Base-by-base conservation (phyloP, 441 rosid genomes). In the Croton laevigatus region DNA sequence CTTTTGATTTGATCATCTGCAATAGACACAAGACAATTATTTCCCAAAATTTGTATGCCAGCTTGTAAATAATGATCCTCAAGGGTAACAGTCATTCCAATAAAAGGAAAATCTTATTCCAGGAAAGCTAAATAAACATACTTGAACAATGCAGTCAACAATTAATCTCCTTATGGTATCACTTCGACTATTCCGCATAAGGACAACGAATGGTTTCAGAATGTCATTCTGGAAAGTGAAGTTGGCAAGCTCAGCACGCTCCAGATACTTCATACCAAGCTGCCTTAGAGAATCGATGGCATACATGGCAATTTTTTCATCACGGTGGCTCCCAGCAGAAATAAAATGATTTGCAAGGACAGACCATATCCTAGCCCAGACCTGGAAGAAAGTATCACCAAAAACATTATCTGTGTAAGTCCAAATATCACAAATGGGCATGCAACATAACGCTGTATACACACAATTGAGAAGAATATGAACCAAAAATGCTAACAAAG, bases 311-410 rank as follows among this genome's bases (percentile, higher is more conserved):
- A 96, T 89, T 86, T 96, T 93, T 85, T 93, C 94, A 79, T 96
- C 99, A 59, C 70, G 93, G 80, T 96, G 98, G 82, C 98, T 93
- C 71, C 99, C 99, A 65, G 99, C 99, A 79, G 94, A 78, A 77
- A 96, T 93, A 74, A 96, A 96, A 94, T 96, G 99, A 77, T 90
- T 91, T 73, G 98, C 98, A 62, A 96, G 86, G 79, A 96, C 98
- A 78, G 82, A 85, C 99, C 99, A 96, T 77, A 96, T 96, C 87
- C 93, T 86, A 73, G 99, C 98, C 99, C 99, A 96, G 68, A 96
- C 99, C 99, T 96, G 88, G 72, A 74, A 73, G n/a, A 79, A 72
- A 55, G 76, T 49, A 83, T 48, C 32, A 80, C 44, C 60, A 80
- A 71, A 80, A 16, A 17, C 32, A 65, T 61, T 69, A 64, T 53